Evolutionary conservation across 768 basidiomycete species (phyloP), one percentile per base, ranked within the genome.

Genomic region (Mycena polygramma): DNA sequence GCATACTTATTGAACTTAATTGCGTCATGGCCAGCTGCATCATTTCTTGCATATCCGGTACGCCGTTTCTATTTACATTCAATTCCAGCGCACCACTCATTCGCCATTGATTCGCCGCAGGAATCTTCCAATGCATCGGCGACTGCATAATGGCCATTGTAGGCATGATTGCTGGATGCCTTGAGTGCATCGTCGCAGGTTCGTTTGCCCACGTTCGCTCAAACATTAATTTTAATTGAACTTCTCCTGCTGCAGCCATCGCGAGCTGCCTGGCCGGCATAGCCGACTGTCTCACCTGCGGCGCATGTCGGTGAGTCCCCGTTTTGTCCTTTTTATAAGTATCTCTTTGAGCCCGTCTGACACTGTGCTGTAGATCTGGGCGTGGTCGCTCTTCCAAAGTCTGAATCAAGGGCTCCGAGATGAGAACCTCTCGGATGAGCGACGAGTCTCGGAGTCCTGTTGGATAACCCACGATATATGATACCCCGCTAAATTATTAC

Each of bases 101-200:
- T 30, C 3, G 6, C 30, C 30, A 3, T 30, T 30, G 6, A 55
- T 30, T 57, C n/a, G 8, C 20, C 30, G 69, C 9, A 83, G 83
- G 79, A 37, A 80, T 86, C 46, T 79, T 87, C 67, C 75, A 73
- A 62, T 87, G 87, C 67, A 83, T 87, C 41, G 86, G 83, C 7
- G 85, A 78, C 20, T 75, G 77, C 14, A 76, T 88, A 53, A 83
- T 85, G 77, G 73, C 76, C 19, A 76, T 86, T 55, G 73, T 87
- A 8, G 75, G 71, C 17, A 62, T 75, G 24, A 82, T 88, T 45
- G 84, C 82, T 14, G 83, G 81, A 5, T 86, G 84, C 58, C 45
- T 88, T 30, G 85, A 86, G 75, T 86, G 86, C 63, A 83, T 88
- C 22, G 78, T 89, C 51, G 82, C 76, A 51, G 81, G 87, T 86